Evolutionary conservation across 2,329 filamentous ascomycete genomes (phyloP).

Genomic region (Hypoxylon sp.): DNA sequence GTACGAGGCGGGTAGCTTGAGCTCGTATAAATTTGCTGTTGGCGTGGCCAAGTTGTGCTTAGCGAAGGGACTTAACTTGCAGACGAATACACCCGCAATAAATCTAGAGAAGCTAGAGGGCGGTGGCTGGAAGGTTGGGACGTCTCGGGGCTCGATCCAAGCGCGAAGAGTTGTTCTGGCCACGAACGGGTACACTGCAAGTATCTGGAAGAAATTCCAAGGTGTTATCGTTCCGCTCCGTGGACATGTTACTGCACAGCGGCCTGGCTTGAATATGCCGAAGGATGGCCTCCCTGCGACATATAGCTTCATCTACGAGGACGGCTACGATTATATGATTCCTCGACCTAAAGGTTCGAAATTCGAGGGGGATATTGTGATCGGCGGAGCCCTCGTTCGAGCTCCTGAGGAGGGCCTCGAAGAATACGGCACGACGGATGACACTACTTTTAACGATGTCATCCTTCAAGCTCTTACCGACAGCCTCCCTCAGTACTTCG

Average conservation of each 20-base stretch:
- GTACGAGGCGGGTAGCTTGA: slow-evolving; percentile 62
- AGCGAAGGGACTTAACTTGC: slow-evolving; percentile 63
- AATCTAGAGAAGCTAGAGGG: slow-evolving; percentile 38
- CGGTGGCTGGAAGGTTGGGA: slow-evolving; percentile 59
- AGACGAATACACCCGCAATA: slow-evolving; percentile 66
- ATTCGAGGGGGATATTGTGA: slow-evolving; percentile 68
- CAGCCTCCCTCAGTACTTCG: slow-evolving; percentile 66
- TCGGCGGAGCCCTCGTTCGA: slow-evolving; percentile 70
- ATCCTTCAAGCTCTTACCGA: slow-evolving; percentile 65
- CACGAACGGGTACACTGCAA: slow-evolving; percentile 68
- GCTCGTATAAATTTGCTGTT: slow-evolving; percentile 58
- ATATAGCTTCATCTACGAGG: slow-evolving; percentile 73
- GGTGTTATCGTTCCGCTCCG: slow-evolving; percentile 65
- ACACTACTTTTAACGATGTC: slow-evolving; percentile 64
- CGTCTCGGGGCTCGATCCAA: slow-evolving; percentile 59
- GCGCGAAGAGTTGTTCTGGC: slow-evolving; percentile 64
- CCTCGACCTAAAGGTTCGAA: slow-evolving; percentile 64
- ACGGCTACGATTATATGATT: slow-evolving; percentile 78
- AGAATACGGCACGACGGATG: slow-evolving; percentile 71
- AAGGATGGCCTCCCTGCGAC: slow-evolving; percentile 62
- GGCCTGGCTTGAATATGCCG: slow-evolving; percentile 56
- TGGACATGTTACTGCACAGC: slow-evolving; percentile 65
- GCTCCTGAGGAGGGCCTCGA: slow-evolving; percentile 59
- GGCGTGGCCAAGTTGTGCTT: slow-evolving; percentile 64
- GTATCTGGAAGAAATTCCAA: slow-evolving; percentile 60